Percentiles rank a stretch among this genome's conserved stretches.
Evolutionary conservation across 176 grass and related monocot genomes (phyloP).

Genomic region (Zoysia japonica): DNA sequence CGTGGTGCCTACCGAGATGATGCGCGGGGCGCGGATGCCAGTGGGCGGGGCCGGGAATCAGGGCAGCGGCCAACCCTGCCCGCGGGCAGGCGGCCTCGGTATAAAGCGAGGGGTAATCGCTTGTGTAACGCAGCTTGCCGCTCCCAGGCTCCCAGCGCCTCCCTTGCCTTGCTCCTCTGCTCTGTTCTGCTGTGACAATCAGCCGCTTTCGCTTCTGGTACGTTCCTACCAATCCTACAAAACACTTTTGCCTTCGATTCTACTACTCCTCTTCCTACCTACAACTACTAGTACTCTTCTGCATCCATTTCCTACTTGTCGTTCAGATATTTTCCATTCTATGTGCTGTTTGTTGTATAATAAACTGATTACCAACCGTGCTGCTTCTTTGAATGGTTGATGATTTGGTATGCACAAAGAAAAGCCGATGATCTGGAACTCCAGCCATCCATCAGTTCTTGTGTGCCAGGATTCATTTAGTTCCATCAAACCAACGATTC

Average conservation of each 20-base stretch:
- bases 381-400: not conserved
- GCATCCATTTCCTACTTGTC: not conserved
- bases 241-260: not conserved
- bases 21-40: constrained; percentile 6
- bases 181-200: not conserved
- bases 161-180: not conserved
- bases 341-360: not conserved
- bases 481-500: not conserved
- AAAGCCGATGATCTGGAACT: not conserved
- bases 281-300: not conserved
- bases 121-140: constrained; percentile 48
- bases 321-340: no score
- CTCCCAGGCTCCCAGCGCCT: constrained; percentile 24
- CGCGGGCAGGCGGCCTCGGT: constrained; percentile 25
- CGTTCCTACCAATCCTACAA: not conserved
- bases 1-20: not conserved
- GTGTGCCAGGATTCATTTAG: not conserved
- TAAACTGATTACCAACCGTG: not conserved
- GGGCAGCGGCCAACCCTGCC: constrained; percentile 34
- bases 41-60: constrained; percentile 10
- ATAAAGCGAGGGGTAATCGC: constrained; percentile 46
- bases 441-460: not conserved
- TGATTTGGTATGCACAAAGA: not conserved
- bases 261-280: not conserved
- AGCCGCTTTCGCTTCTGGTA: not conserved